Evolutionary conservation across 1,284 basidiomycete species (phyloP).

Genomic region (Trichosporon sp.): DNA sequence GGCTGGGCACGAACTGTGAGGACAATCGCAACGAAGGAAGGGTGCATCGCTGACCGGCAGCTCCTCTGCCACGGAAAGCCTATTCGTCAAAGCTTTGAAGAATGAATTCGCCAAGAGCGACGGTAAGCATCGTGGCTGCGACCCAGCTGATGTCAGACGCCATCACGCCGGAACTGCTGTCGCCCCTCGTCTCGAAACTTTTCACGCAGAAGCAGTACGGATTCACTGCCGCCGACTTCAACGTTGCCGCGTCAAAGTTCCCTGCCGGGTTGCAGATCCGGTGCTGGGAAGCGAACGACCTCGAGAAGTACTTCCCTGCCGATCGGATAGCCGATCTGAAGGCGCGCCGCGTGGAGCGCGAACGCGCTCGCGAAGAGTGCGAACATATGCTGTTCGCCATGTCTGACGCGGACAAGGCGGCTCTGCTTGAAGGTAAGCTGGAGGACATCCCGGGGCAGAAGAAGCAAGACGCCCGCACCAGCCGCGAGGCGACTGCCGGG

Average conservation of each 20-base stretch:
- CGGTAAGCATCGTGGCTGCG: conserved; percentile 11
- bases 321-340: conserved; percentile 24
- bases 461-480: conserved; percentile 19
- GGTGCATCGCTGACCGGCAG: conserved; percentile 18
- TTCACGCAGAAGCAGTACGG: conserved; percentile 39
- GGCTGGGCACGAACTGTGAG: conserved; percentile 42
- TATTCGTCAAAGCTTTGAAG: conserved; percentile 36
- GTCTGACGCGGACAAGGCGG: conserved; percentile 33
- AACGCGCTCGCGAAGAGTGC: conserved; percentile 31
- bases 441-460: conserved; percentile 11
- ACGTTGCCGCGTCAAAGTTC: conserved; percentile 23
- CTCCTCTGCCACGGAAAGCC: conserved; percentile 24
- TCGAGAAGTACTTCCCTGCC: conserved; percentile 28
- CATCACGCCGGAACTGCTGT: conserved; percentile 24
- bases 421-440: conserved; percentile 31
- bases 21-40: neutral
- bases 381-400: conserved; percentile 25
- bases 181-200: conserved; percentile 27
- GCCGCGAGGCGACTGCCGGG: conserved; percentile 29
- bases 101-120: conserved; percentile 22
- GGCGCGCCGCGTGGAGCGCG: conserved; percentile 23
- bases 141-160: conserved; percentile 15
- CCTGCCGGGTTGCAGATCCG: conserved; percentile 38
- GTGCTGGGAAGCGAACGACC: conserved; percentile 39
- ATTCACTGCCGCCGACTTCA: conserved; percentile 33